Base-by-base conservation (phyloP, 495 filamentous ascomycete species). In the Aspergillus bridgeri region DNA sequence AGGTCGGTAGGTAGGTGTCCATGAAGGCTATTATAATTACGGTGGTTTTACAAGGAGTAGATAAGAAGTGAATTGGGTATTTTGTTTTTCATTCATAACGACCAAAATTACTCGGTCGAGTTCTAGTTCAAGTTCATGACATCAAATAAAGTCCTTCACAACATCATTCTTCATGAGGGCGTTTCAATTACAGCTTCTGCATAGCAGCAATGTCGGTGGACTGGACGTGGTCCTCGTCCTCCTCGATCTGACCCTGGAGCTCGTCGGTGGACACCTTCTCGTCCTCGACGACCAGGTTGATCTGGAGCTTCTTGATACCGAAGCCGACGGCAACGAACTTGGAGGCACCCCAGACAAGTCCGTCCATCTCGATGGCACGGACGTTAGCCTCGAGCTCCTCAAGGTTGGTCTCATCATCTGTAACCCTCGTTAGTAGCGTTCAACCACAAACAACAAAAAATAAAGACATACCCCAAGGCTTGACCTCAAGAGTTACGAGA, bases 281-380 rank as follows among this genome's bases (percentile, higher is more conserved):
- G 70, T 98, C 94, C 81, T 98, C 94, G 61, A 98, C 81, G 63
- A 98, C 92, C 60, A 97, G 73, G 85, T 89, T 98, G 83, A 98
- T 95, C 84, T 98, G 95, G 60, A 98, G 85, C 86, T 98, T 98
- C 87, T 94, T 96, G 82, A 98, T 96, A 79, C 95, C 95, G 83
- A 92, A 98, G 69, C 91, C 86, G 60, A 98, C 88, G 54, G 92
- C 72, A 43, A 96, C 88, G 58, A 96, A 78, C 81, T 93, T 92
- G 70, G 89, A 92, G 62, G 82, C 86, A 85, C 94, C 94, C 94
- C 94, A 98, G 46, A 94, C 87, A 55, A 98, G 87, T 75, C 94
- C 94, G 60, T 98, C 94, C 81, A 87, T 84, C 78, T 91, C 87
- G 65, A 98, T 95, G 62, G 81, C 77, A 69, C 90, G 91, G 66